Evolutionary conservation across 169 alveolate species (phyloP), one percentile per base, ranked within the genome.

Genomic region (Plasmodium relictum): DNA sequence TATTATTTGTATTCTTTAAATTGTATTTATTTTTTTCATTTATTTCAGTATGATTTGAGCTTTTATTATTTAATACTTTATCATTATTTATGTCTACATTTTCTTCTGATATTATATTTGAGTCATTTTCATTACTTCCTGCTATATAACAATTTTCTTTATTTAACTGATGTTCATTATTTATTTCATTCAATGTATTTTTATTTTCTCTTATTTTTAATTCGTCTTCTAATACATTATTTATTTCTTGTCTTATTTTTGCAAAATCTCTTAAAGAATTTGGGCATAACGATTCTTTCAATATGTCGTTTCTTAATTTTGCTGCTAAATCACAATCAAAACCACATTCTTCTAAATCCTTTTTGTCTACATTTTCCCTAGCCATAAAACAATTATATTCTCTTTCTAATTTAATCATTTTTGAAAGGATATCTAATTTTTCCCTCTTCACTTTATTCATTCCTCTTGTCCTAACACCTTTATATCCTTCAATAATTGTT

Each of bases 241-340:
- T 76, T 31, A 76, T 76, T 39, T 76, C 89, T 56, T 63, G 74
- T 50, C 89, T 45, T 9, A 76, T 76, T 65, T 68, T 50, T 48
- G 89, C 89, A 65, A 76, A 76, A 76, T 76, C 89, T n/a, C 89
- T 45, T 1, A 76, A 14, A 41, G 89, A 76, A 62, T 76, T 76
- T 0, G 89, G 89, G 9, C 78, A 76, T 56, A 76, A 56, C 0
- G 89, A 76, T 45, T 76, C 73, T 6, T 76, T 76, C 37, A 76
- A 24, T 16, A 76, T 76, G 5, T 76, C 89, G 39, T 76, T 76
- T 76, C 89, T 62, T 50, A 76, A 62, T 72, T 76, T 76, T 2
- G 89, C 89, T 48, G 89, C 89, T 20, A 76, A 63, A 42, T 76
- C 89, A 45, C 89, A 61, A 42, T 76, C 89, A 50, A 76, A 76